Conservation (phyloP, 805 yeast genomes). For the Wickerhamomyces subpelliculosus region DNA sequence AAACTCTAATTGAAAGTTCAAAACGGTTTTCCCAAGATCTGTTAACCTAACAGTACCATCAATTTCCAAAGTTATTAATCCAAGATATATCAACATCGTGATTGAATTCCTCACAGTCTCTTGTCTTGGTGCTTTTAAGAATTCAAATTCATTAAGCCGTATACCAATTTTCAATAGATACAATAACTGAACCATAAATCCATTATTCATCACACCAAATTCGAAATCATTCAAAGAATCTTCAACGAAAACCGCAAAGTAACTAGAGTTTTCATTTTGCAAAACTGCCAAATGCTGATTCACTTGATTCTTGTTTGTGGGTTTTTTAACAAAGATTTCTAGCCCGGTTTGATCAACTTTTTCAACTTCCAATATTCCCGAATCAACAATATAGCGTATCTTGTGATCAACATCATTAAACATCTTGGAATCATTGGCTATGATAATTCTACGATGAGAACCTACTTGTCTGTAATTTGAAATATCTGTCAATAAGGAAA, state of each 20-base stretch:
- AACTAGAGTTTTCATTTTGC: neutral
- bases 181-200: neutral
- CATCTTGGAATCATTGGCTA: neutral
- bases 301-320: neutral
- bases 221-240: neutral
- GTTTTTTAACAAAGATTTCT: neutral
- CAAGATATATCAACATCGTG: constrained; percentile 1
- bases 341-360: no score
- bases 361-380: neutral
- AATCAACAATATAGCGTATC: neutral
- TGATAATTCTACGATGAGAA: neutral
- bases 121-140: constrained; percentile 1
- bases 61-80: no score
- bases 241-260: neutral
- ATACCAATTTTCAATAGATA: neutral
- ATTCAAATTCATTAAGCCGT: neutral
- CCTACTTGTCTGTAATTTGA: neutral
- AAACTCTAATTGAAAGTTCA: constrained; percentile 3
- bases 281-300: neutral
- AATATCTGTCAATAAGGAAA: neutral
- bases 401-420: neutral
- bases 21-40: neutral
- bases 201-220: neutral
- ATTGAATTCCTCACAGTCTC: neutral
- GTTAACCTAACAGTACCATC: neutral